Percentiles rank a stretch among this genome's conserved stretches.
phyloP scores from a whole-genome alignment of 495 filamentous ascomycete species.

The Antarctomyces pellizariae region DNA sequence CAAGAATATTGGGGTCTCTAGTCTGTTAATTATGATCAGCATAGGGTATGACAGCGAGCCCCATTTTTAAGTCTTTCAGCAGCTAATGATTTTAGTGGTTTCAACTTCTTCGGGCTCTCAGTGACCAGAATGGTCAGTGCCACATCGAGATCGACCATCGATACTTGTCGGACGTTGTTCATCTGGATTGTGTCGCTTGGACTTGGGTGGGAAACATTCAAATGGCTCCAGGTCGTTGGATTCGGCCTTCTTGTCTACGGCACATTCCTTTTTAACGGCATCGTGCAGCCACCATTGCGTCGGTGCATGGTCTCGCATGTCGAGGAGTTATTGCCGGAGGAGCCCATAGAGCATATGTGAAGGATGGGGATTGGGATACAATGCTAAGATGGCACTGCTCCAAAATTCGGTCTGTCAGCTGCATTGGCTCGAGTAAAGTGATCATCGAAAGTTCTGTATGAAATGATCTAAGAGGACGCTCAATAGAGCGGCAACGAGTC shows the following conservation, averaged over 20 bases:
- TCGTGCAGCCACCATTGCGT: constrained; percentile 56
- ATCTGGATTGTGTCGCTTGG: constrained; percentile 93
- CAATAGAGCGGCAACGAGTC: too few species aligned
- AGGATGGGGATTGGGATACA: too few species aligned
- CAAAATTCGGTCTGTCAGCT: too few species aligned
- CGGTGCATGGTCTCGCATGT: constrained; percentile 24
- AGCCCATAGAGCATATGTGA: constrained; percentile 56
- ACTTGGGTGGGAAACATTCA: constrained; percentile 92
- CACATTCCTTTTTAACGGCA: constrained; percentile 89
- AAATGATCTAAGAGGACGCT: too few species aligned
- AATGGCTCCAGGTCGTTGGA: constrained; percentile 83
- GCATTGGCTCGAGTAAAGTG: too few species aligned
- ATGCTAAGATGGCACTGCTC: too few species aligned
- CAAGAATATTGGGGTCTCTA: constrained; percentile 43
- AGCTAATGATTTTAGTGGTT: constrained; percentile 33
- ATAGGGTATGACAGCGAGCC: constrained; percentile 54
- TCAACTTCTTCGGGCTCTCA: constrained; percentile 94
- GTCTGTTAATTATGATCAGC: constrained; percentile 80
- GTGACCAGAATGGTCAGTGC: constrained; percentile 77
- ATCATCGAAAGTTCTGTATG: too few species aligned
- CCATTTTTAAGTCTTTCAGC: background rate
- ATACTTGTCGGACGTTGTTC: constrained; percentile 92
- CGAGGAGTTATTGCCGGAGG: constrained; percentile 56
- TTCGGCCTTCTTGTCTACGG: constrained; percentile 85
- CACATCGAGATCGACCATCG: constrained; percentile 82